Base-by-base conservation (phyloP, 192 early-diverging fungal genomes). In the Bifiguratus adelaidae region DNA sequence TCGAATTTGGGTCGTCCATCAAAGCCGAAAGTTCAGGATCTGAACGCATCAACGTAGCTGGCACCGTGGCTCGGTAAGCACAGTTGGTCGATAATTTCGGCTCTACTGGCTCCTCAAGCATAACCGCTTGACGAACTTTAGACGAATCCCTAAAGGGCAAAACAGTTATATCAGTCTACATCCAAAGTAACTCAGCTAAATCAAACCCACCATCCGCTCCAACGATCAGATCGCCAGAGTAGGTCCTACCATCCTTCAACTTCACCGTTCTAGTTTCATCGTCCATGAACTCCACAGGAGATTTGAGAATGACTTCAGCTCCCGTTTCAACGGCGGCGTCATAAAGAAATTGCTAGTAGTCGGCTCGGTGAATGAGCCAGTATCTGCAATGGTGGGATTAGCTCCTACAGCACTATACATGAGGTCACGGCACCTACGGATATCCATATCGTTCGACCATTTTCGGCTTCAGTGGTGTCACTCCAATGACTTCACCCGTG, bases 81-180 rank as follows among this genome's bases (percentile, higher is more conserved):
- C 48, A 50, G 36, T 50, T 50, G 13, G 48, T 50, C 28, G 48
- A 50, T n/a, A 48, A 33, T 16, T 38, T n/a, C 2, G 48, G 37
- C 15, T 3, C 4, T 29, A 50, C 24, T 38, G 28, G 26, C 7
- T 50, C 25, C 7, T 50, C 27, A 13, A 15, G 36, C n/a, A 50
- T 50, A 40, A 50, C 48, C 26, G 36, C 27, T 27, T 18, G 33
- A 28, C 48, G 36, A 18, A 50, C 48, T 11, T 50, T 50, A 6
- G 48, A 50, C 48, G 48, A 13, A 50, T 50, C 20, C 46, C 46
- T 48, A 33, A 20, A 11, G 35, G 19, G 30, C 24, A 13, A 38
- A 38, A 34, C 22, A 48, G 8, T 33, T 18, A 20, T 19, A 11
- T 15, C 7, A 21, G 21, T 19, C 46, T 7, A 9, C 46, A 9